These are phyloP conservation scores for Magnusiomyces paraingens DNA, from an alignment of 1,139 yeast genomes.

Conservation along the genomic window DNA sequence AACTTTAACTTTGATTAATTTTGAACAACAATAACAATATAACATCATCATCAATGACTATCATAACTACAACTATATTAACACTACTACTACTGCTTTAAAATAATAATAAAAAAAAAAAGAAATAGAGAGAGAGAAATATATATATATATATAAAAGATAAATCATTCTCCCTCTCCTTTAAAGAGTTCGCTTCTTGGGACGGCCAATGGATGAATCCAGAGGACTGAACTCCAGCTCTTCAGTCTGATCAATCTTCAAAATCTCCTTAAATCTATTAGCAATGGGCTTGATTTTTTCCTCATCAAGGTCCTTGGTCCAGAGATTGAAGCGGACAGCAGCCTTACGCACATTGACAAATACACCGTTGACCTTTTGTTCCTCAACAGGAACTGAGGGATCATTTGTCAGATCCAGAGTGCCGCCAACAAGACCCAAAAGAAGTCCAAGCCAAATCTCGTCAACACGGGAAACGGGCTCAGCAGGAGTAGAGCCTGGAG, in stretches of 20 bases:
- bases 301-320: conserved; percentile 68
- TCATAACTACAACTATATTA: no score
- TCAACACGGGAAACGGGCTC: conserved; percentile 47
- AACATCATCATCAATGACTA: no score
- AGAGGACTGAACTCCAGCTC: conserved; percentile 69
- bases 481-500: conserved; percentile 23
- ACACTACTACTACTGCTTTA: no score
- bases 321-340: conserved; percentile 79
- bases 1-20: no score
- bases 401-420: conserved; percentile 68
- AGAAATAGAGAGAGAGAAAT: no score
- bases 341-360: conserved; percentile 83
- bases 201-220: not conserved
- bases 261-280: conserved; percentile 63
- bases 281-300: conserved; percentile 52
- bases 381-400: conserved; percentile 40
- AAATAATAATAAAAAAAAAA: no score
- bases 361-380: conserved; percentile 85
- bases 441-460: conserved; percentile 88
- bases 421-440: conserved; percentile 91
- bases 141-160: no score
- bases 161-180: no score
- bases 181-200: no score
- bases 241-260: conserved; percentile 61
- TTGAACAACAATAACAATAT: no score